Percentiles rank a stretch among this genome's conserved stretches.
Evolutionary conservation across 2,329 filamentous ascomycete species (phyloP).

Genomic region (Sarocladium oryzae): DNA sequence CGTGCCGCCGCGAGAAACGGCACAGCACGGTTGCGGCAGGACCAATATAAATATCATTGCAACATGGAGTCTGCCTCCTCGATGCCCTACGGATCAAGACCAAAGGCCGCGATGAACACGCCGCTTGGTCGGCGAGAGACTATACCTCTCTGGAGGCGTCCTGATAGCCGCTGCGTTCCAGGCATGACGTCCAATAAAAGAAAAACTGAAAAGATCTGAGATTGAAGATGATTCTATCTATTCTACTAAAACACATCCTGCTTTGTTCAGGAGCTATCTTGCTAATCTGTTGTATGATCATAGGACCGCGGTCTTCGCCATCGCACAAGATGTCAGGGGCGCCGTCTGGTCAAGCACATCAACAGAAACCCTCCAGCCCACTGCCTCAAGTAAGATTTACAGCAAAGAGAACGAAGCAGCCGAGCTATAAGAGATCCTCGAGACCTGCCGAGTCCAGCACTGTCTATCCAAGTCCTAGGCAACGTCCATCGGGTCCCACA

Average conservation of each 20-base stretch:
- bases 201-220: constrained; percentile 75
- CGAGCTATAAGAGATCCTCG: not conserved
- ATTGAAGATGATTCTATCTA: not conserved
- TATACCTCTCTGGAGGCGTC: constrained; percentile 4
- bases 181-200: constrained; percentile 40
- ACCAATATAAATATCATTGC: constrained; percentile 27
- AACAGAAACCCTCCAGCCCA: not conserved
- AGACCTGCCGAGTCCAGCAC: not conserved
- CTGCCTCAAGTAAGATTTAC: not conserved
- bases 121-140: constrained; percentile 8
- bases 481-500: no score
- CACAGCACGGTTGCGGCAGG: not conserved
- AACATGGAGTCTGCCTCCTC: constrained; percentile 47
- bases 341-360: not conserved
- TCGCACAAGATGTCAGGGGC: not conserved
- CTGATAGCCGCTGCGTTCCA: constrained; percentile 43
- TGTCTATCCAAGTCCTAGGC: no score
- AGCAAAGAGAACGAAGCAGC: not conserved
- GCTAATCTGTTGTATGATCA: not conserved
- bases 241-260: not conserved
- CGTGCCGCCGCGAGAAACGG: not conserved
- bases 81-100: constrained; percentile 39
- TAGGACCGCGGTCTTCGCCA: not conserved
- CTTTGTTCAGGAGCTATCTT: not conserved
- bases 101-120: constrained; percentile 56